Conservation (phyloP, 257 asterid species). For the Ilex aquifolium region DNA sequence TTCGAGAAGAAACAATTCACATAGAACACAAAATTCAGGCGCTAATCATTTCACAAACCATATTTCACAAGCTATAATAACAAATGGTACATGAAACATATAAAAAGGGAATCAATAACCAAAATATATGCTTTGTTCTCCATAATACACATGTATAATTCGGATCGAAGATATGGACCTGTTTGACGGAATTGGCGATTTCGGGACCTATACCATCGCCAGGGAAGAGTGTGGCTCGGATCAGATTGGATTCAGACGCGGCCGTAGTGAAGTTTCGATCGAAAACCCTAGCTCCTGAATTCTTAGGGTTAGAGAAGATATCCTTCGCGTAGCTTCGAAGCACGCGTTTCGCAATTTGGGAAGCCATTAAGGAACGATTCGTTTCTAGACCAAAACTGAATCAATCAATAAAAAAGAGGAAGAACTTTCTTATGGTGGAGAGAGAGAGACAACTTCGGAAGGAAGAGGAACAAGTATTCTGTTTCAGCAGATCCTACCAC, state of each 20-base stretch:
- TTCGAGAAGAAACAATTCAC: too few relatives aligned
- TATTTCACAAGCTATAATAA: too few relatives aligned
- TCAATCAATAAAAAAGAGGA: neutral
- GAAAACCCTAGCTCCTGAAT: neutral
- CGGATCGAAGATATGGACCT: neutral
- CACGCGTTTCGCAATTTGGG: neutral
- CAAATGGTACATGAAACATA: too few relatives aligned
- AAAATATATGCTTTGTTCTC: too few relatives aligned
- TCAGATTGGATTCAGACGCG: neutral
- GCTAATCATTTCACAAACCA: too few relatives aligned
- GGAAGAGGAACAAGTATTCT: too few relatives aligned
- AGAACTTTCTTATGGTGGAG: neutral
- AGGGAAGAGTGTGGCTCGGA: conserved; percentile 3
- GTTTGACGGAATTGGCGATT: conserved; percentile 1
- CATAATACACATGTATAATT: too few relatives aligned
- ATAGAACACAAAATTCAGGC: too few relatives aligned
- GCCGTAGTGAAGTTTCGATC: neutral
- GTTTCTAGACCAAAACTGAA: neutral
- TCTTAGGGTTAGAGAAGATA: neutral
- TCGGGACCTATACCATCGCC: conserved; percentile 2
- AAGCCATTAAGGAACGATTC: neutral
- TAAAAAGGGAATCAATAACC: too few relatives aligned
- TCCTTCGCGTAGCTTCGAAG: neutral
- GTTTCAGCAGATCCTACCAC: too few relatives aligned
- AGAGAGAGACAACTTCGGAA: too few relatives aligned